A percentile compares a stretch with the other conserved stretches of the same genome.
Evolutionary conservation across 345 rosid species (phyloP).

Genomic region (Triadica sebifera): DNA sequence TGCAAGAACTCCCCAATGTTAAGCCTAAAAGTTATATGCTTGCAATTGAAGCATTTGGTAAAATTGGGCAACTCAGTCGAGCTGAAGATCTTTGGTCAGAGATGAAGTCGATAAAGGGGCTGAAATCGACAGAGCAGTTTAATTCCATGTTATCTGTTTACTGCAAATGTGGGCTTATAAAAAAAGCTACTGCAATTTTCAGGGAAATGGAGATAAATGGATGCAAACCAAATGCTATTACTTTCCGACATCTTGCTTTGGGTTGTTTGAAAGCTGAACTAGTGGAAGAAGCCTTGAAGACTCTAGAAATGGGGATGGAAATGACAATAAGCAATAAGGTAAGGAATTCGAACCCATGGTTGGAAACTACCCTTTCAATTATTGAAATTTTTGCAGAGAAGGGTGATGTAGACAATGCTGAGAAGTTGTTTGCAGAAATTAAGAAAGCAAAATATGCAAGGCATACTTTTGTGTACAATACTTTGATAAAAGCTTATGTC

Average conservation of each 20-base stretch:
- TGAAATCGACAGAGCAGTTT: conserved; percentile 67
- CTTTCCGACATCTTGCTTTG: conserved; percentile 77
- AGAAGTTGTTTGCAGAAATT: conserved; percentile 72
- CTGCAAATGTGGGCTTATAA: conserved; percentile 55
- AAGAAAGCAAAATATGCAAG: conserved; percentile 60
- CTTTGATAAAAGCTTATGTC: conserved; percentile 76
- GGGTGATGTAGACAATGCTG: conserved; percentile 67
- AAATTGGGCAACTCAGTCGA: conserved; percentile 48
- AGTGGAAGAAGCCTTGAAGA: conserved; percentile 63
- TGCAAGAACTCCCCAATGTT: conserved; percentile 59
- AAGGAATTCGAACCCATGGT: conserved; percentile 74
- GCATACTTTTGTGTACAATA: conserved; percentile 75
- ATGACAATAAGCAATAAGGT: conserved; percentile 48
- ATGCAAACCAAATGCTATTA: conserved; percentile 75
- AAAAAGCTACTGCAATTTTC: conserved; percentile 59
- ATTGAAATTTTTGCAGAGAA: conserved; percentile 69
- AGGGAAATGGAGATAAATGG: conserved; percentile 55
- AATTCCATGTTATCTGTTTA: conserved; percentile 75
- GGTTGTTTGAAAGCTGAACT: conserved; percentile 72
- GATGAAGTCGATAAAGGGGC: conserved; percentile 53
- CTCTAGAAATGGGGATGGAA: conserved; percentile 52
- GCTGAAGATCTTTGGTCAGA: conserved; percentile 87
- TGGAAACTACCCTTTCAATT: conserved; percentile 76
- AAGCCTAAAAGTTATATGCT: conserved; percentile 60
- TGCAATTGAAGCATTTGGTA: conserved; percentile 75